These are phyloP conservation scores for Nadsonia commutata DNA, from an alignment of 1,139 yeast species.

Conservation along the genomic window DNA sequence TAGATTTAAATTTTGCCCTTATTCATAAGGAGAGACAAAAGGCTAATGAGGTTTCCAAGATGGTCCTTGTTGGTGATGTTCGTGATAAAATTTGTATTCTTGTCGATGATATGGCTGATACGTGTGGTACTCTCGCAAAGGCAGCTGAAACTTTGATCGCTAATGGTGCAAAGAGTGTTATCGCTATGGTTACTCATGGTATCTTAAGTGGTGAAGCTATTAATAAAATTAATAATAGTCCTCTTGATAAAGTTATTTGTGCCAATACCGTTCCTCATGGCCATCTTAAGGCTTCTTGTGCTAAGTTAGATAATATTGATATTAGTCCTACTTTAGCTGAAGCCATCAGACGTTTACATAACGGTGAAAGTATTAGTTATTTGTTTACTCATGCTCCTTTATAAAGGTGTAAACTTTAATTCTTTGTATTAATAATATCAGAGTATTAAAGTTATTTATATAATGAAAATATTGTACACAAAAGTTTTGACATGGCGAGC, in stretches of 20 bases:
- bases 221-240: constrained; percentile 62
- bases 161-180: constrained; percentile 68
- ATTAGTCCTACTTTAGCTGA: constrained; percentile 89
- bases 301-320: constrained; percentile 70
- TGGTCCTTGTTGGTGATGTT: constrained; percentile 96
- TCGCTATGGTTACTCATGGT: constrained; percentile 94
- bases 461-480: too few species aligned
- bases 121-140: constrained; percentile 91
- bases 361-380: constrained; percentile 89
- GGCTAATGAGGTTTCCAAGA: constrained; percentile 83
- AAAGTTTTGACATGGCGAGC: too few species aligned
- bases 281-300: constrained; percentile 54
- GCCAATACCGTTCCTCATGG: constrained; percentile 91
- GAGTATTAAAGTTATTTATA: too few species aligned
- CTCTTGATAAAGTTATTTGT: constrained; percentile 67
- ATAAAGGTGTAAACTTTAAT: too few species aligned
- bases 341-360: constrained; percentile 82
- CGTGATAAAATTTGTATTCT: constrained; percentile 70
- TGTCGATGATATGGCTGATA: constrained; percentile 97
- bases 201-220: constrained; percentile 79
- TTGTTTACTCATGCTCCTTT: constrained; percentile 50
- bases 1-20: constrained; percentile 84
- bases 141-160: constrained; percentile 81
- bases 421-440: too few species aligned
- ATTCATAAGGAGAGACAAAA: constrained; percentile 92